These are phyloP conservation scores for Pythium insidiosum DNA, from an alignment of 352 stramenopile genomes.

Conservation along the genomic window DNA sequence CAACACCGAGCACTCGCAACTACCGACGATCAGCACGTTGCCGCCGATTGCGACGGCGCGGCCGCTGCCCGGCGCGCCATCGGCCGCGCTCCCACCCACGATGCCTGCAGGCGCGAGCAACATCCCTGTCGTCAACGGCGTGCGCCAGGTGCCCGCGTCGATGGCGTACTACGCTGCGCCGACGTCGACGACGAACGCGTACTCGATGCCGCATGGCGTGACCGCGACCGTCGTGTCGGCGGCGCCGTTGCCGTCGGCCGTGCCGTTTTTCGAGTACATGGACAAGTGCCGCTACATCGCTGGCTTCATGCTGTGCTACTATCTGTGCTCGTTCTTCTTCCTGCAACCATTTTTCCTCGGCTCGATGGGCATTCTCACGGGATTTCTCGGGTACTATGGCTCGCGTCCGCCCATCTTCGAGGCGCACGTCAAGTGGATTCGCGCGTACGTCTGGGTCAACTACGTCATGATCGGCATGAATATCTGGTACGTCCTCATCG, in stretches of 20 bases:
- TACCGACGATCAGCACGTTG: slow-evolving; percentile 11
- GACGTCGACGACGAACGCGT: not conserved
- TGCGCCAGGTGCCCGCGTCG: slow-evolving; percentile 6
- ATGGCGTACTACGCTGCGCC: not conserved
- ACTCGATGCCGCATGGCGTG: slow-evolving; percentile 1
- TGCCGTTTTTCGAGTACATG: slow-evolving; percentile 40
- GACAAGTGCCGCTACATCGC: slow-evolving; percentile 55
- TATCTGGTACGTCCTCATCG: slow-evolving; percentile 46
- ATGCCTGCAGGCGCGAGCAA: slow-evolving; percentile 3
- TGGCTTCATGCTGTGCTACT: slow-evolving; percentile 57
- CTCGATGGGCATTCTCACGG: slow-evolving; percentile 43
- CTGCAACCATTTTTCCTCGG: slow-evolving; percentile 65
- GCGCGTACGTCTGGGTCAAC: slow-evolving; percentile 62
- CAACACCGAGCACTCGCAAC: too few species aligned
- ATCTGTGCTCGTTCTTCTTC: slow-evolving; percentile 61
- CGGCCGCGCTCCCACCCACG: not conserved
- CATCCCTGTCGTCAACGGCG: slow-evolving; percentile 16
- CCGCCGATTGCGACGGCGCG: slow-evolving; percentile 14
- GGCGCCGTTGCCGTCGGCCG: slow-evolving; percentile 7
- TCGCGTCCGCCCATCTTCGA: slow-evolving; percentile 46
- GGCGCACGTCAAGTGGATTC: slow-evolving; percentile 60
- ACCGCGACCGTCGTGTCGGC: slow-evolving; percentile 9
- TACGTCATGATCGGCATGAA: slow-evolving; percentile 64
- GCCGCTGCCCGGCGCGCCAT: not conserved
- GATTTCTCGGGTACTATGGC: slow-evolving; percentile 56